Conservation (phyloP, 2,329 filamentous ascomycete species). For the Calonectria pauciramosa region DNA sequence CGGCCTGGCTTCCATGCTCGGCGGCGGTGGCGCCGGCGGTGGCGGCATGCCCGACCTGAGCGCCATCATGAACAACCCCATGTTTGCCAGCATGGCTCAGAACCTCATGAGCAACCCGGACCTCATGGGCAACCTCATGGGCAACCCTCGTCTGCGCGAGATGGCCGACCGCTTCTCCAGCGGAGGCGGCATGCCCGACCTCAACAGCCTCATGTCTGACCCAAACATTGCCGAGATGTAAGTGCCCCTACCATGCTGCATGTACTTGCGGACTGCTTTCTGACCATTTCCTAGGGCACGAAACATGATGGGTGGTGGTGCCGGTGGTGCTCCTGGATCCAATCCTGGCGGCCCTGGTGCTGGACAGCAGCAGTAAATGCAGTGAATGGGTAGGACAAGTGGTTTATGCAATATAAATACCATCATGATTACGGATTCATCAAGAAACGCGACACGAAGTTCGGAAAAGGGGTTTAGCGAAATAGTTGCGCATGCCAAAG, state of each 20-base stretch:
- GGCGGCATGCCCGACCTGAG: slow-evolving; percentile 90
- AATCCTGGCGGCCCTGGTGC: slow-evolving; percentile 42
- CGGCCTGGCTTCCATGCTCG: slow-evolving; percentile 80
- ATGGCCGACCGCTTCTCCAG: slow-evolving; percentile 86
- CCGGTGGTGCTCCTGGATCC: slow-evolving; percentile 30
- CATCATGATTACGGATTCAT: slow-evolving; percentile 35
- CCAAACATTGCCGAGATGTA: slow-evolving; percentile 93
- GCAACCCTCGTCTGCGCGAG: slow-evolving; percentile 87
- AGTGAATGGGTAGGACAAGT: slow-evolving; percentile 27
- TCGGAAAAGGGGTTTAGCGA: slow-evolving; percentile 39
- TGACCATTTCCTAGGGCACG: slow-evolving; percentile 54
- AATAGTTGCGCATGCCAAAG: slow-evolving; percentile 24
- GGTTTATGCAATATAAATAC: slow-evolving; percentile 31
- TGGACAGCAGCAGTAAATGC: slow-evolving; percentile 42
- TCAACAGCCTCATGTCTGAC: slow-evolving; percentile 89
- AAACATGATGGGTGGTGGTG: slow-evolving; percentile 61
- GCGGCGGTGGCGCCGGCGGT: slow-evolving; percentile 69
- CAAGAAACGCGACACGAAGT: slow-evolving; percentile 33
- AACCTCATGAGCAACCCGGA: slow-evolving; percentile 98
- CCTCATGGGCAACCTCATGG: slow-evolving; percentile 92
- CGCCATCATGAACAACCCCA: slow-evolving; percentile 95
- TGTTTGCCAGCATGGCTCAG: slow-evolving; percentile 98
- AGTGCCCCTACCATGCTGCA: slow-evolving; percentile 57
- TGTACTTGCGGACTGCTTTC: neutral
- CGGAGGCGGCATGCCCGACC: slow-evolving; percentile 90